These are phyloP conservation scores for Cornus florida DNA, from an alignment of 148 eudicot genomes.

Conservation along the genomic window DNA sequence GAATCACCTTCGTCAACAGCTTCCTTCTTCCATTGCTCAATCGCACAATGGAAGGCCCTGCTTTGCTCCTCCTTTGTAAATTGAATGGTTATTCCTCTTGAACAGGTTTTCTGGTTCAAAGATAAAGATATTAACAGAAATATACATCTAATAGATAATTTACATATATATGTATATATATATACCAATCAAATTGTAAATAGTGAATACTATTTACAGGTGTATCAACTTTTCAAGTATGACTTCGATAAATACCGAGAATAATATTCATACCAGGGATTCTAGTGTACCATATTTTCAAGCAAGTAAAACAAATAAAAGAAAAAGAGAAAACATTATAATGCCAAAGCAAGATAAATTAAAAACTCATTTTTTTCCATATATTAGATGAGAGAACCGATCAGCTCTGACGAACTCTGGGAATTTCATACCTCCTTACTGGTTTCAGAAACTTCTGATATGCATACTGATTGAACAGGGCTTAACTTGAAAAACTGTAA, in stretches of 20 bases:
- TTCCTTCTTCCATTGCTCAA: constrained; percentile 80
- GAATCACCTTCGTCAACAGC: constrained; percentile 59
- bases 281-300: not conserved
- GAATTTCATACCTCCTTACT: constrained; percentile 50
- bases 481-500: constrained; percentile 64
- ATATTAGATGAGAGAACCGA: not conserved
- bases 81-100: constrained; percentile 63
- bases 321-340: too few relatives aligned
- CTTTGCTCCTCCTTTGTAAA: constrained; percentile 77
- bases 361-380: not conserved
- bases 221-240: not conserved
- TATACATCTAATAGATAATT: not conserved
- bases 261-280: not conserved
- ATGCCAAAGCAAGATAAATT: not conserved
- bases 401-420: not conserved
- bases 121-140: constrained; percentile 1
- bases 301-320: not conserved
- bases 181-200: not conserved
- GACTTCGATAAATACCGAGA: too few relatives aligned
- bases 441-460: constrained; percentile 47
- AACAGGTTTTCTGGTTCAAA: constrained; percentile 59
- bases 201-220: not conserved
- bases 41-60: constrained; percentile 69
- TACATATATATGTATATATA: too few relatives aligned
- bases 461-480: constrained; percentile 50